Evolutionary conservation across 2,329 filamentous ascomycete species (phyloP).

Genomic region (Fusarium drepaniforme): DNA sequence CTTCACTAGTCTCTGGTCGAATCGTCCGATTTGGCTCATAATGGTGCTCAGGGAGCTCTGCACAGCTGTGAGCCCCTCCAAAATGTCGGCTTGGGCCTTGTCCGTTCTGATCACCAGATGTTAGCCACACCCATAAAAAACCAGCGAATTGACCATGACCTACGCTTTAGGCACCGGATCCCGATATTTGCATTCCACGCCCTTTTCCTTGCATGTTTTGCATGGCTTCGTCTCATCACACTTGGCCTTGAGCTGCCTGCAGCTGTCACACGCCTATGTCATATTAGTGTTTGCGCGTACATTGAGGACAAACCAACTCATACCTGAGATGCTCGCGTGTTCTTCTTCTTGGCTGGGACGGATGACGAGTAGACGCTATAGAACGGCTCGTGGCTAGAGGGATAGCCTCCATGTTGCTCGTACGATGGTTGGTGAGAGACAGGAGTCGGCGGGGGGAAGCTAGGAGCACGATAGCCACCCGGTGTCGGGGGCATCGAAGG

Average conservation of each 20-base stretch:
- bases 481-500: conserved; percentile 60
- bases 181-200: conserved; percentile 85
- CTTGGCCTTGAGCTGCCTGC: conserved; percentile 88
- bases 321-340: conserved; percentile 75
- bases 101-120: conserved; percentile 59
- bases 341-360: conserved; percentile 67
- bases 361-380: conserved; percentile 59
- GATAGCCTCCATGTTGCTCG: conserved; percentile 49
- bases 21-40: conserved; percentile 51
- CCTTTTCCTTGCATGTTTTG: conserved; percentile 90
- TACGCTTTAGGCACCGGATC: conserved; percentile 94
- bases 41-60: conserved; percentile 53
- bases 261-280: conserved; percentile 88
- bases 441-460: conserved; percentile 57
- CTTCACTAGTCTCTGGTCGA: conserved; percentile 54
- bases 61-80: conserved; percentile 64
- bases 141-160: conserved; percentile 45
- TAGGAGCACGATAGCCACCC: conserved; percentile 55
- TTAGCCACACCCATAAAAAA: conserved; percentile 15
- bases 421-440: conserved; percentile 54
- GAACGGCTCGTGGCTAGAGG: conserved; percentile 51
- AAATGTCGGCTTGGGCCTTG: conserved; percentile 70
- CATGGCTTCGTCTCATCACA: conserved; percentile 89
- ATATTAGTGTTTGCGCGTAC: conserved; percentile 21
- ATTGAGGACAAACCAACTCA: not conserved